These are phyloP conservation scores for Reutealis trisperma DNA, from an alignment of 345 rosid genomes.

Conservation along the genomic window DNA sequence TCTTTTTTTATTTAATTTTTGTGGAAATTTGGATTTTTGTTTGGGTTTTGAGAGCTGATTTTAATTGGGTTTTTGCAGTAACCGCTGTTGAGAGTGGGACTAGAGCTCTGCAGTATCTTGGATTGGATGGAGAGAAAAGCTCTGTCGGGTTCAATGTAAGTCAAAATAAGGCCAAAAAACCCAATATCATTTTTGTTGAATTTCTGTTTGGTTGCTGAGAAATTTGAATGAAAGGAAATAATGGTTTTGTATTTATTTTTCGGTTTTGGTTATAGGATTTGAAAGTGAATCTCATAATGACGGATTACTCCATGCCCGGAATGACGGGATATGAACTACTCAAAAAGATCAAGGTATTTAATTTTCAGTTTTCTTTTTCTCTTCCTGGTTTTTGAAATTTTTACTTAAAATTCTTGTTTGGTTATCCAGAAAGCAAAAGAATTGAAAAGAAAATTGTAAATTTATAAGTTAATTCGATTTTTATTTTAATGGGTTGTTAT, in stretches of 20 bases:
- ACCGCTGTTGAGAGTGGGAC: constrained; percentile 74
- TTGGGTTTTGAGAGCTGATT: background rate
- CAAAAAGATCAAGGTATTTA: constrained; percentile 65
- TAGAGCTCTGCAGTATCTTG: constrained; percentile 72
- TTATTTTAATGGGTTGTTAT: background rate
- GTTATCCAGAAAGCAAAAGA: too few relatives aligned
- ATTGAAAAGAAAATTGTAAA: background rate
- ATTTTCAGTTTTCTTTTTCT: background rate
- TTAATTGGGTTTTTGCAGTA: constrained; percentile 39
- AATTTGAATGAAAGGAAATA: background rate
- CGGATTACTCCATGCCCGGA: constrained; percentile 87
- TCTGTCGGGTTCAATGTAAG: constrained; percentile 70
- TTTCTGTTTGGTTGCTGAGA: constrained; percentile 27
- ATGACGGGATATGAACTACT: constrained; percentile 84
- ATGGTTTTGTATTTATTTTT: background rate
- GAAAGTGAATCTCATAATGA: constrained; percentile 76
- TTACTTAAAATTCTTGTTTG: background rate
- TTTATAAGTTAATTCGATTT: background rate
- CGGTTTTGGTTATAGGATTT: constrained; percentile 45
- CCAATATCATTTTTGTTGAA: background rate
- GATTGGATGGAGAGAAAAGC: constrained; percentile 66
- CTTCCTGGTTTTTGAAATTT: too few relatives aligned
- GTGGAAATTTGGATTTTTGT: background rate
- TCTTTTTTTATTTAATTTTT: background rate
- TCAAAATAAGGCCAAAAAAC: background rate